phyloP scores from a whole-genome alignment of 83 land plant genomes.

The Diphasiastrum complanatum region DNA sequence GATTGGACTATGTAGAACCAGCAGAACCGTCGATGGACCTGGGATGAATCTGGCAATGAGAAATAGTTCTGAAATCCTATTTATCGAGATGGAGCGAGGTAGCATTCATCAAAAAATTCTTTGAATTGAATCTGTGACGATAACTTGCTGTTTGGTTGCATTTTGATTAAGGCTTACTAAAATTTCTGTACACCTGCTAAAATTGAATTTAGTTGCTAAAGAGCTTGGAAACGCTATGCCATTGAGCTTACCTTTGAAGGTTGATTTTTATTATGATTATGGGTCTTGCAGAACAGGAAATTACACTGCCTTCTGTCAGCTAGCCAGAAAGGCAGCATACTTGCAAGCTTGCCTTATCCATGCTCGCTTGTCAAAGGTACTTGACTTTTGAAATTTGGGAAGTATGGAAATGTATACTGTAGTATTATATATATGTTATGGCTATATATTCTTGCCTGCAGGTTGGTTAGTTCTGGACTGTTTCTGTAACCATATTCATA shows the following conservation, averaged over 20 bases:
- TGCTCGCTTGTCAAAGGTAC: constrained; percentile 96
- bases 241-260: too few relatives aligned
- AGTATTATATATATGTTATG: background rate
- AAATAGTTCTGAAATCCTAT: constrained; percentile 58
- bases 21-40: constrained; percentile 95
- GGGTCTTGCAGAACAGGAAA: constrained; percentile 88
- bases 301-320: constrained; percentile 76
- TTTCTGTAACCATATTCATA: background rate
- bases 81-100: constrained; percentile 98
- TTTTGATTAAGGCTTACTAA: too few relatives aligned
- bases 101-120: background rate
- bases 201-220: background rate
- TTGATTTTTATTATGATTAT: constrained; percentile 15
- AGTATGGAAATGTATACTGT: background rate
- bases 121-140: background rate
- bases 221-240: background rate
- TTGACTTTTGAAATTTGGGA: background rate
- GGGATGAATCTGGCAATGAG: constrained; percentile 83
- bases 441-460: background rate
- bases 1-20: constrained; percentile 82
- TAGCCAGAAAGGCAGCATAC: constrained; percentile 75
- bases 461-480: background rate
- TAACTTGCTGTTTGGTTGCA: too few relatives aligned
- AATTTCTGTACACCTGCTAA: too few relatives aligned
- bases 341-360: constrained; percentile 99